phyloP scores from a whole-genome alignment of 1,284 basidiomycete genomes.

The Polyporus tsugae region DNA sequence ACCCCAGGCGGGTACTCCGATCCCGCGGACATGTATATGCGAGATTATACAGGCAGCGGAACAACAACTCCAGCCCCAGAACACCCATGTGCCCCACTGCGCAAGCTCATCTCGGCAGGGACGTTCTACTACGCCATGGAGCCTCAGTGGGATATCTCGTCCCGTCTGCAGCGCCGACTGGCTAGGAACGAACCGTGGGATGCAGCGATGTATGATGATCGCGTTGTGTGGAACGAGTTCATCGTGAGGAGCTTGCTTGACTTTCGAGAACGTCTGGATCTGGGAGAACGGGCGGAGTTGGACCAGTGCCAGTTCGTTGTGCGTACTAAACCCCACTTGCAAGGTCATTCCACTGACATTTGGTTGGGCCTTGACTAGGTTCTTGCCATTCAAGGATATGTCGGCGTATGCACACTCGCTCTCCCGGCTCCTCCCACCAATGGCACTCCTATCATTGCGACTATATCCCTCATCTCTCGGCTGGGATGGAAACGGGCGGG shows the following conservation, averaged over 20 bases:
- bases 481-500: constrained; percentile 96
- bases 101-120: constrained; percentile 91
- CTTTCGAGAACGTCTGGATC: constrained; percentile 80
- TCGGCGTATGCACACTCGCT: constrained; percentile 75
- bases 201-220: constrained; percentile 75
- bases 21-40: constrained; percentile 52
- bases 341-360: neutral
- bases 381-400: constrained; percentile 95
- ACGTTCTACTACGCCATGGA: constrained; percentile 93
- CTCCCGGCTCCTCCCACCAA: constrained; percentile 78
- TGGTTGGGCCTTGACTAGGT: constrained; percentile 52
- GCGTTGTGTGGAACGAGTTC: constrained; percentile 91
- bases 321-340: constrained; percentile 39
- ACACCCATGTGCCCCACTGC: constrained; percentile 90
- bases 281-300: constrained; percentile 71
- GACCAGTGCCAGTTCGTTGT: constrained; percentile 86
- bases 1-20: constrained; percentile 53
- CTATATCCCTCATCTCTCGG: constrained; percentile 84
- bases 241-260: constrained; percentile 83
- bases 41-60: constrained; percentile 54
- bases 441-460: constrained; percentile 70
- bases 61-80: constrained; percentile 64
- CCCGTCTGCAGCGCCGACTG: constrained; percentile 75
- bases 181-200: constrained; percentile 62
- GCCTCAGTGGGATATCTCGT: constrained; percentile 90